Percentiles rank a stretch among this genome's conserved stretches.
phyloP scores from a whole-genome alignment of 169 alveolate species.

The Plasmodium chabaudi region DNA sequence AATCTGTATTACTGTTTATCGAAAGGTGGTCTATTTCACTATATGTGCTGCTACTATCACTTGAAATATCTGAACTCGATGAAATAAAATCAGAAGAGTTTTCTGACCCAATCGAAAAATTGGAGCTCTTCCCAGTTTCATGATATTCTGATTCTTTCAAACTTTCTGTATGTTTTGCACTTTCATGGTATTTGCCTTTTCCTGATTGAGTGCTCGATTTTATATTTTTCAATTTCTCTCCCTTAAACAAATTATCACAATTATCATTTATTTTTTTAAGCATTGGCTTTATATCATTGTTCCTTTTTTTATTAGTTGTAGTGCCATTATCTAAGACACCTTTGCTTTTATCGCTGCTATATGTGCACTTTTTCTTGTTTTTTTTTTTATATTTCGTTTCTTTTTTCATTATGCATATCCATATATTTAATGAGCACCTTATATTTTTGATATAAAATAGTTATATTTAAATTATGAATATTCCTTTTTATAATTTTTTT shows the following conservation, averaged over 20 bases:
- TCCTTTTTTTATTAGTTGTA: not conserved
- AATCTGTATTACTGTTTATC: slow-evolving; percentile 17
- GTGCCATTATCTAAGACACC: not conserved
- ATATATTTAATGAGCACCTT: not conserved
- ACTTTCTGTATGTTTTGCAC: too few relatives aligned
- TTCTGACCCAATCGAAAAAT: not conserved
- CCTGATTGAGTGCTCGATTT: too few relatives aligned
- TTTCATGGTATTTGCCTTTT: too few relatives aligned
- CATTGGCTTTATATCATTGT: slow-evolving; percentile 9
- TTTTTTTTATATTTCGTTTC: not conserved
- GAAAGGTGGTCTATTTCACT: slow-evolving; percentile 38
- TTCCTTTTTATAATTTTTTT: not conserved
- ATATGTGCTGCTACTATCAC: not conserved
- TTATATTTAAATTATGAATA: not conserved
- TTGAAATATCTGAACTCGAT: not conserved
- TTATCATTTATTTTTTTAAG: slow-evolving; percentile 38
- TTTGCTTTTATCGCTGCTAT: not conserved
- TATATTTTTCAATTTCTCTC: not conserved
- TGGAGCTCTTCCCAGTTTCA: too few relatives aligned
- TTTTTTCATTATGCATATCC: not conserved
- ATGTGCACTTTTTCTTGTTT: not conserved
- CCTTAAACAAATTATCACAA: slow-evolving; percentile 9
- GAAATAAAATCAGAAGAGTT: slow-evolving; percentile 5
- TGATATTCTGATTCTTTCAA: too few relatives aligned
- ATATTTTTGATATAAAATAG: not conserved